A percentile compares a stretch with the other conserved stretches of the same genome.
Evolutionary conservation across 2,329 filamentous ascomycete genomes (phyloP).

Genomic region (Alternaria brassicicola): DNA sequence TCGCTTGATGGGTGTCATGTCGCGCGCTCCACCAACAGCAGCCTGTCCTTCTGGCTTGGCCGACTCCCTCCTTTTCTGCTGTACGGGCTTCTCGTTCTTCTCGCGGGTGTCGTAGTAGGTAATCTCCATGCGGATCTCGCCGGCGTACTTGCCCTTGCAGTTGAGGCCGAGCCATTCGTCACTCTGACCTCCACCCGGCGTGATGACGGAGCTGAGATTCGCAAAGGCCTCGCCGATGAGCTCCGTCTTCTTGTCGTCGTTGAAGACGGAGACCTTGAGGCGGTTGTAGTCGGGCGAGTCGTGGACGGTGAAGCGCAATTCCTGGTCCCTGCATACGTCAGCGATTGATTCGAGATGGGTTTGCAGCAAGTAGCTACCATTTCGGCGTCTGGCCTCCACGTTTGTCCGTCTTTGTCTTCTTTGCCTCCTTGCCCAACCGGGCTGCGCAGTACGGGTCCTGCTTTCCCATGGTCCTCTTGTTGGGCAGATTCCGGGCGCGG

Average conservation of each 20-base stretch:
- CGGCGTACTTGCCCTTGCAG: constrained; percentile 93
- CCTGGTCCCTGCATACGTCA: constrained; percentile 78
- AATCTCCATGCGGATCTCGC: constrained; percentile 91
- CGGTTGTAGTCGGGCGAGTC: constrained; percentile 96
- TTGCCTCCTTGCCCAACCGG: constrained; percentile 91
- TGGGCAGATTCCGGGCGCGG: constrained; percentile 94
- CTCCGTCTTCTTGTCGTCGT: constrained; percentile 97
- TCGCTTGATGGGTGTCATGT: constrained; percentile 73
- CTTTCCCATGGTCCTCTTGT: constrained; percentile 96
- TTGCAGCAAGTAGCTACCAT: constrained; percentile 72
- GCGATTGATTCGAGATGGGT: constrained; percentile 3
- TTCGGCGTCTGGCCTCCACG: constrained; percentile 92
- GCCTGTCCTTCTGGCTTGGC: constrained; percentile 46
- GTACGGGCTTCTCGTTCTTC: constrained; percentile 72
- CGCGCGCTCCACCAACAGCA: constrained; percentile 55
- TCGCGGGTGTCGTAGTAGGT: constrained; percentile 93
- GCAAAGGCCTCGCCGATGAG: constrained; percentile 95
- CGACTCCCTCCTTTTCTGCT: constrained; percentile 59
- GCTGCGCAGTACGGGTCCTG: constrained; percentile 98
- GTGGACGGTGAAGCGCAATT: constrained; percentile 93
- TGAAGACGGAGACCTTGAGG: constrained; percentile 94
- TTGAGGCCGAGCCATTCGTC: constrained; percentile 90
- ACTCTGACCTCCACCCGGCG: constrained; percentile 87
- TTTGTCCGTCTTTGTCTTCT: constrained; percentile 94
- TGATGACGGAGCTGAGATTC: constrained; percentile 78